A percentile compares a stretch with the other conserved stretches of the same genome.
Evolutionary conservation across 1,139 yeast species (phyloP).

Genomic region (Diutina siamensis): DNA sequence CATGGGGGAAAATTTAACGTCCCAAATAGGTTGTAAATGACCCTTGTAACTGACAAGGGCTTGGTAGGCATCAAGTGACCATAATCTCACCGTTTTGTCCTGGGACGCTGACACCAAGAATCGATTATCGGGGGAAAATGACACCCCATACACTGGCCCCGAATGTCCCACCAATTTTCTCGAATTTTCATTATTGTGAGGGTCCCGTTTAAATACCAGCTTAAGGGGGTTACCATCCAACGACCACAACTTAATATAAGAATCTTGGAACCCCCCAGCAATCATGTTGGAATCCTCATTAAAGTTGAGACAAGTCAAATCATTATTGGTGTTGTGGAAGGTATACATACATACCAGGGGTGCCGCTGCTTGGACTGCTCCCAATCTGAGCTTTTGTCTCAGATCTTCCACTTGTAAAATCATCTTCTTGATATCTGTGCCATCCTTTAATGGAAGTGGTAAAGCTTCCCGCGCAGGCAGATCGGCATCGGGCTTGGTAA

Average conservation of each 20-base stretch:
- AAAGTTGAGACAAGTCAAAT: constrained; percentile 72
- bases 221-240: constrained; percentile 78
- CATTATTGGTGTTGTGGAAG: constrained; percentile 88
- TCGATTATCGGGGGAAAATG: constrained; percentile 84
- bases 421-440: constrained; percentile 68
- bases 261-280: constrained; percentile 93
- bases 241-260: constrained; percentile 84
- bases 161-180: constrained; percentile 82
- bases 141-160: constrained; percentile 85
- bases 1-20: constrained; percentile 83
- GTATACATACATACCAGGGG: constrained; percentile 99
- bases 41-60: constrained; percentile 92
- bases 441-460: constrained; percentile 79
- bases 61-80: constrained; percentile 90
- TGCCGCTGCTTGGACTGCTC: constrained; percentile 57
- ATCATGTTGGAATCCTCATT: constrained; percentile 78
- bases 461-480: constrained; percentile 65
- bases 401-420: constrained; percentile 74
- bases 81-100: constrained; percentile 82
- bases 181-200: constrained; percentile 32
- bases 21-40: constrained; percentile 97
- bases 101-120: constrained; percentile 78
- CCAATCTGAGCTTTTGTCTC: constrained; percentile 56
- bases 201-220: constrained; percentile 54
- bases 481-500: constrained; percentile 39